Conservation (phyloP, 2,329 filamentous ascomycete genomes). For the Fusarium acutatum region DNA sequence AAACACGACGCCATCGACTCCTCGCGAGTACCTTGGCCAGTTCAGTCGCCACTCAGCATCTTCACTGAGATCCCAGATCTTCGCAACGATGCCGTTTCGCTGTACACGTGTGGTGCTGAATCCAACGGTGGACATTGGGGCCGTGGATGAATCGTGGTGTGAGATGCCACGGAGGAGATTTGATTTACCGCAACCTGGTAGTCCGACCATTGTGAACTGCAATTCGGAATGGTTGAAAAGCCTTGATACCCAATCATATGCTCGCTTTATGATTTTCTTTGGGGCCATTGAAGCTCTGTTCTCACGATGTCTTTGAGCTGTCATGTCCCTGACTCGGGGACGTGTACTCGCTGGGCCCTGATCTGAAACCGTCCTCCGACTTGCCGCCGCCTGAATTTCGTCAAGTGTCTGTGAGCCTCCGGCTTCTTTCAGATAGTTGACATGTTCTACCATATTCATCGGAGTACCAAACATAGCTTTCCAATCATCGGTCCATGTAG, state of each 20-base stretch:
- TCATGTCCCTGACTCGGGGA: rapidly evolving
- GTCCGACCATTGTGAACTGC: not conserved
- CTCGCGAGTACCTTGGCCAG: not conserved
- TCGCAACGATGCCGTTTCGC: not conserved
- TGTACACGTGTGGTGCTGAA: not conserved
- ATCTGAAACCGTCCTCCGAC: not conserved
- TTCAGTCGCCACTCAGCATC: not conserved
- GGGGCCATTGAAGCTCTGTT: rapidly evolving
- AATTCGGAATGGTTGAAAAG: not conserved
- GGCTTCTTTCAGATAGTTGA: not conserved
- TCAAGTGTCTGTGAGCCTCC: not conserved
- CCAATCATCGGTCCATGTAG: not conserved
- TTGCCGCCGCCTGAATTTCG: not conserved
- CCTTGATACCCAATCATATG: not conserved
- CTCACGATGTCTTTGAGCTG: not conserved
- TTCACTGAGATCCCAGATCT: not conserved
- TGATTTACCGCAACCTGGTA: not conserved
- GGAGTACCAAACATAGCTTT: not conserved
- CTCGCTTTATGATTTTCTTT: not conserved
- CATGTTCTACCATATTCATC: not conserved
- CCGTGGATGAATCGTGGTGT: no score
- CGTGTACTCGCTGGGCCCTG: no score
- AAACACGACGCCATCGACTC: not conserved
- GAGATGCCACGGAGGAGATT: not conserved
- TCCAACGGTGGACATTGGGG: not conserved